Evolutionary conservation across 2,329 filamentous ascomycete species (phyloP).

Genomic region (Scorias spongiosa): DNA sequence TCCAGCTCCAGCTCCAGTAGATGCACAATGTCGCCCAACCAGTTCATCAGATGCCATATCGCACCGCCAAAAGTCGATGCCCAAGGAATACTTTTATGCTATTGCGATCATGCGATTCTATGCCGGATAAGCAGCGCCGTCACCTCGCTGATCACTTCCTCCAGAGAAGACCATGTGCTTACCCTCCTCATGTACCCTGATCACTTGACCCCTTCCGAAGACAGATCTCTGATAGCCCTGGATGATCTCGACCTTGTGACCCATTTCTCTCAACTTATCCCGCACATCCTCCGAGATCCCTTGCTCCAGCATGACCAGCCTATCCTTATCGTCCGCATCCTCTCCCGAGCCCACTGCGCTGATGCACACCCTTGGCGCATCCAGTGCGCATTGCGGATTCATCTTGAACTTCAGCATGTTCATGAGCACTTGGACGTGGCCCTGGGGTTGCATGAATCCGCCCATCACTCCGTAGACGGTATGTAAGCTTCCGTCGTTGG

Average conservation of each 20-base stretch:
- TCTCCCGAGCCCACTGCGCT: constrained; percentile 51
- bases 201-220: constrained; percentile 81
- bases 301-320: constrained; percentile 65
- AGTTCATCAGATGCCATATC: too few relatives aligned
- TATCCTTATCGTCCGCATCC: constrained; percentile 40
- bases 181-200: constrained; percentile 55
- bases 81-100: too few relatives aligned
- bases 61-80: too few relatives aligned
- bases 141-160: constrained; percentile 75
- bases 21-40: too few relatives aligned
- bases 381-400: constrained; percentile 74
- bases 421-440: constrained; percentile 81
- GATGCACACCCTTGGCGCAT: constrained; percentile 83
- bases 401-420: constrained; percentile 74
- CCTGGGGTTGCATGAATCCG: constrained; percentile 96
- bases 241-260: constrained; percentile 58
- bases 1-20: too few relatives aligned
- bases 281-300: constrained; percentile 57
- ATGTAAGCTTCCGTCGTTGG: constrained; percentile 57
- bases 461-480: constrained; percentile 94
- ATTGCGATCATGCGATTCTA: neutral
- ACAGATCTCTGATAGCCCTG: constrained; percentile 47
- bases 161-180: constrained; percentile 65
- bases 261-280: constrained; percentile 50
- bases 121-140: constrained; percentile 45